Base-by-base conservation (phyloP, 495 filamentous ascomycete species). In the Annulohypoxylon maeteangense region DNA sequence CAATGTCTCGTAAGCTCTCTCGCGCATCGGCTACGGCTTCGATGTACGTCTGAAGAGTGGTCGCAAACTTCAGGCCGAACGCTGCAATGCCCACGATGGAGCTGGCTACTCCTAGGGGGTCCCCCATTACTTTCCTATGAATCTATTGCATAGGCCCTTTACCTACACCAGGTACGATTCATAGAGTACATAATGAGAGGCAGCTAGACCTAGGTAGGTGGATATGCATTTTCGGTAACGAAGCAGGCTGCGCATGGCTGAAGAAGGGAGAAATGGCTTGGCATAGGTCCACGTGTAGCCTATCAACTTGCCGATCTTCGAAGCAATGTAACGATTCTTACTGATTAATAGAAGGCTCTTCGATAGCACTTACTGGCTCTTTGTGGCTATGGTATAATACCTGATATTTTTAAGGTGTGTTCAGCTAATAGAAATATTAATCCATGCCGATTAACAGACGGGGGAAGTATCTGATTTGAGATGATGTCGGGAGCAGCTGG, bases 61-160 rank as follows among this genome's bases (percentile, higher is more conserved):
- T 75, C 27, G 68, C 60, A 42, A 75, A 65, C n/a, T 75, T 51
- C 0, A 71, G 36, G n/a, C 72, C 72, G 20, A 71, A 71, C 1
- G 50, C 23, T 5, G 66, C 63, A 40, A 75, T 68, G 40, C 72
- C 58, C 1, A 68, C 22, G 25, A 75, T 65, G 10, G 72, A 72
- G 25, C 53, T 47, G 8, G 40, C 67, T 23, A 60, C 42, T 50
- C 59, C 51, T 11, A 65, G 16, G 14, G 65, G 44, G 4, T 70
- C 70, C 1, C 54, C 65, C 73, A 72, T 75, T 16, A 8, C 20
- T 40, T 16, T 48, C n/a, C 32, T 25, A 8, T 45, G 32, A 25
- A 8, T 36, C 11, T 34, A 48, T 4, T 18, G 7, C 16, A 60
- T 32, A 27, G 4, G 11, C 18, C 16, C 3, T 27, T 31, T 27